These are phyloP conservation scores for Lasiodiplodia sp. DNA, from an alignment of 2,329 filamentous ascomycete genomes.

Conservation along the genomic window DNA sequence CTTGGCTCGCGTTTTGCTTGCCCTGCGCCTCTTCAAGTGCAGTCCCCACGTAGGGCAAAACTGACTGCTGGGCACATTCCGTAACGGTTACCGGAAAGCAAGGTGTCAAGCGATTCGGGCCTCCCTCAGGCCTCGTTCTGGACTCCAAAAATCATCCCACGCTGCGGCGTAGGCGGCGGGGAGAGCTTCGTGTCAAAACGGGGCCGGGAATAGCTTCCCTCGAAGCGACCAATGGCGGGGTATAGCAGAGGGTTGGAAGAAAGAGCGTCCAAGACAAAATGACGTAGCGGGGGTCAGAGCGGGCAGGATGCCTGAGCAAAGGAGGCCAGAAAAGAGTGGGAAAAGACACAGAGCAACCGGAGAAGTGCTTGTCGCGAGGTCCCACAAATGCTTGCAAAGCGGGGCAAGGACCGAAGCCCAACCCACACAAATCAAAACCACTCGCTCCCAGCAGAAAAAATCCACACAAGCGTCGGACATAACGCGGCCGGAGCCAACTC, in stretches of 20 bases:
- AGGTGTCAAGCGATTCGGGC: not conserved
- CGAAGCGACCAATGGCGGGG: conserved; percentile 1
- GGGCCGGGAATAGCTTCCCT: conserved; percentile 14
- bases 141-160: not conserved
- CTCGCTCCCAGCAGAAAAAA: not conserved
- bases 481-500: conserved; percentile 22
- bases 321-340: not conserved
- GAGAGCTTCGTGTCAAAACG: not conserved
- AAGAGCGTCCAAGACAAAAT: conserved; percentile 3
- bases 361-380: not conserved
- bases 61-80: not conserved
- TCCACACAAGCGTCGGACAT: not conserved
- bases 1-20: not conserved
- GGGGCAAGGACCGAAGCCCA: not conserved
- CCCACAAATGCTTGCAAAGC: not conserved
- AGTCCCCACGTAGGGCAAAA: not conserved
- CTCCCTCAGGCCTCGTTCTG: not conserved
- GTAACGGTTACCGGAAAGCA: not conserved
- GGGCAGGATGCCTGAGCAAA: not conserved
- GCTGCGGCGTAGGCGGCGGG: not conserved
- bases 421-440: not conserved
- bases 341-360: not conserved
- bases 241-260: not conserved
- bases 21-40: not conserved
- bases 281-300: conserved; percentile 2